These are phyloP conservation scores for Poa pratensis DNA, from an alignment of 176 grass and related monocot species.

Conservation along the genomic window DNA sequence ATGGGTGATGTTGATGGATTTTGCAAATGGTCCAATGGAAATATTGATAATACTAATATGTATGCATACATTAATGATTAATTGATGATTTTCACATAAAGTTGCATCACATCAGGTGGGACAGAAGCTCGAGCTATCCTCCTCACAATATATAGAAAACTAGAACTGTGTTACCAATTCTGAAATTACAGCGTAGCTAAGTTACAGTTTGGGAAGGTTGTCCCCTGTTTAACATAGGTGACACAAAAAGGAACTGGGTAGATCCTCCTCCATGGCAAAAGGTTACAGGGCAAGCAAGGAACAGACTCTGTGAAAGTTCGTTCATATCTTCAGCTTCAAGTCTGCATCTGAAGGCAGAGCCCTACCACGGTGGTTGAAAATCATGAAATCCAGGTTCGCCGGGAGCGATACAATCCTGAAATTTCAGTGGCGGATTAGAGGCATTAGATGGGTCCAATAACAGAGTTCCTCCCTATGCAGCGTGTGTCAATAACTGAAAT, in stretches of 20 bases:
- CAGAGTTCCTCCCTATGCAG: not conserved
- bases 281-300: constrained; percentile 18
- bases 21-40: too few relatives aligned
- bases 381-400: constrained; percentile 92
- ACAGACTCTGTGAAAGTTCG: not conserved
- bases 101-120: not conserved
- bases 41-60: not conserved
- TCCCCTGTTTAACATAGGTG: not conserved
- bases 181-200: constrained; percentile 34
- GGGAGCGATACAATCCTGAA: constrained; percentile 84
- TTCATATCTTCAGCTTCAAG: constrained; percentile 77
- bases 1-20: not conserved
- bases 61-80: not conserved
- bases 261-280: constrained; percentile 16
- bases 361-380: constrained; percentile 87
- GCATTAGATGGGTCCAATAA: not conserved
- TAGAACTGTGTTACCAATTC: constrained; percentile 7
- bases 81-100: not conserved
- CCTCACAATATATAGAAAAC: not conserved
- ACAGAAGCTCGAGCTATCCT: not conserved
- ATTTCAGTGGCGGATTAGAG: constrained; percentile 28
- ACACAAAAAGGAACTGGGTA: constrained; percentile 23
- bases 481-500: not conserved
- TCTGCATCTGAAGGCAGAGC: constrained; percentile 60
- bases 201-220: constrained; percentile 10